Conservation (phyloP, 208 protist species). For the Angomonas ambiguus region DNA sequence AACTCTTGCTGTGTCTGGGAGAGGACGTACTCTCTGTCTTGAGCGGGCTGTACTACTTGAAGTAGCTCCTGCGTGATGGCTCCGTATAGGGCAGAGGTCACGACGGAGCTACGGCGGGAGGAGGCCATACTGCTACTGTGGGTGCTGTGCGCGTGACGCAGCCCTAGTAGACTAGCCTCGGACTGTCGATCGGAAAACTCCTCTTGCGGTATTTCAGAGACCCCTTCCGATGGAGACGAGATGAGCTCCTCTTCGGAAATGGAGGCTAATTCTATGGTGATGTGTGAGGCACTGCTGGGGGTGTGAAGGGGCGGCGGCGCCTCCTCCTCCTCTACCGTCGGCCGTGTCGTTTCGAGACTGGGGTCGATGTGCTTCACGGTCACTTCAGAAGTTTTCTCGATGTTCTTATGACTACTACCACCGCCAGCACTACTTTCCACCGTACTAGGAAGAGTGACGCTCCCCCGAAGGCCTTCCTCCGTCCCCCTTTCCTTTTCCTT, state of each 20-base stretch:
- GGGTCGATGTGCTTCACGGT: neutral
- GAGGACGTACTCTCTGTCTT: constrained; percentile 16
- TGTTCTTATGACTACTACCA: no score
- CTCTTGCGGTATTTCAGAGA: neutral
- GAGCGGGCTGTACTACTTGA: constrained; percentile 22
- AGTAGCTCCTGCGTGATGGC: constrained; percentile 62
- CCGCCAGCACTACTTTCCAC: no score
- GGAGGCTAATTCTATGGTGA: constrained; percentile 24
- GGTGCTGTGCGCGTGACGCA: constrained; percentile 18
- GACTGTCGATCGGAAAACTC: neutral
- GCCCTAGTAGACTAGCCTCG: constrained; percentile 21
- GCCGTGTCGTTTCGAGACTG: neutral
- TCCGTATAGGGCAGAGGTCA: constrained; percentile 57
- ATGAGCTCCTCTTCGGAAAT: neutral
- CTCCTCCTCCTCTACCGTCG: neutral
- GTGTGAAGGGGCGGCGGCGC: neutral
- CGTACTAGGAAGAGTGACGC: no score
- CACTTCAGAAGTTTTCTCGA: neutral
- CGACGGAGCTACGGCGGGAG: constrained; percentile 36
- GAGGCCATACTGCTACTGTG: constrained; percentile 17
- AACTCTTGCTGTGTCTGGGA: constrained; percentile 26
- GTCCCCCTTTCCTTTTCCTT: neutral
- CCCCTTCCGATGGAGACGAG: neutral
- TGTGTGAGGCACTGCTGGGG: constrained; percentile 19
- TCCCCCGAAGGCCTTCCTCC: neutral